These are phyloP conservation scores for Exophiala lecanii-corni DNA, from an alignment of 2,329 filamentous ascomycete species.

Conservation along the genomic window DNA sequence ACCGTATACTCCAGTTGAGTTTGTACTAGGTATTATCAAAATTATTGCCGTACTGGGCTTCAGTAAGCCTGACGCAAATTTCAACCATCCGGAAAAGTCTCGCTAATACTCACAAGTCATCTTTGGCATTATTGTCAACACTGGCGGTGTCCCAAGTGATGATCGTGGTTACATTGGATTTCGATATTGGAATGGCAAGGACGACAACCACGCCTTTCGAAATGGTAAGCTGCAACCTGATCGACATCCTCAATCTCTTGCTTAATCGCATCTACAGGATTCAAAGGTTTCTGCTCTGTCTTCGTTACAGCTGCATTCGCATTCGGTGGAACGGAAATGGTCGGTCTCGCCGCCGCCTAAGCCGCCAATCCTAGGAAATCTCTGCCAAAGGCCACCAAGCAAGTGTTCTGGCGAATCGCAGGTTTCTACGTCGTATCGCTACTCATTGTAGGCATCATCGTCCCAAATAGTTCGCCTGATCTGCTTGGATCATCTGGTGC, in stretches of 20 bases:
- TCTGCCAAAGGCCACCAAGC: slow-evolving; percentile 82
- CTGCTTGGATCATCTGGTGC: slow-evolving; percentile 58
- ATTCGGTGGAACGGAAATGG: slow-evolving; percentile 59
- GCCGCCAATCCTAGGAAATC: slow-evolving; percentile 58
- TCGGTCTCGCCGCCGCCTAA: slow-evolving; percentile 58
- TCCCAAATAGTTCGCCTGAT: slow-evolving; percentile 61
- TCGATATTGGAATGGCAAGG: slow-evolving; percentile 61
- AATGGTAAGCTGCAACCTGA: slow-evolving; percentile 61
- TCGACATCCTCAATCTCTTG: no score
- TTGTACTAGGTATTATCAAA: slow-evolving; percentile 81
- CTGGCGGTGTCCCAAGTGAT: slow-evolving; percentile 62
- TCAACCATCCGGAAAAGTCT: no score
- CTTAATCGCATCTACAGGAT: slow-evolving; percentile 34
- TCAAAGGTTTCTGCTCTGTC: slow-evolving; percentile 60
- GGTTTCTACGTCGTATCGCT: slow-evolving; percentile 86
- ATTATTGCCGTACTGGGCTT: slow-evolving; percentile 81
- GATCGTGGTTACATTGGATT: slow-evolving; percentile 70
- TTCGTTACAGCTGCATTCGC: slow-evolving; percentile 62
- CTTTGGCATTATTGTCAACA: slow-evolving; percentile 79
- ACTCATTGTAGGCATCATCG: slow-evolving; percentile 73
- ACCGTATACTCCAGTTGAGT: slow-evolving; percentile 57
- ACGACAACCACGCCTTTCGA: slow-evolving; percentile 53
- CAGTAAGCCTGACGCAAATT: no score
- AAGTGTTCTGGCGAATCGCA: slow-evolving; percentile 87
- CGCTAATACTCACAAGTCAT: no score